Conservation (phyloP, 495 filamentous ascomycete species). For the Coniosporium apollinis region DNA sequence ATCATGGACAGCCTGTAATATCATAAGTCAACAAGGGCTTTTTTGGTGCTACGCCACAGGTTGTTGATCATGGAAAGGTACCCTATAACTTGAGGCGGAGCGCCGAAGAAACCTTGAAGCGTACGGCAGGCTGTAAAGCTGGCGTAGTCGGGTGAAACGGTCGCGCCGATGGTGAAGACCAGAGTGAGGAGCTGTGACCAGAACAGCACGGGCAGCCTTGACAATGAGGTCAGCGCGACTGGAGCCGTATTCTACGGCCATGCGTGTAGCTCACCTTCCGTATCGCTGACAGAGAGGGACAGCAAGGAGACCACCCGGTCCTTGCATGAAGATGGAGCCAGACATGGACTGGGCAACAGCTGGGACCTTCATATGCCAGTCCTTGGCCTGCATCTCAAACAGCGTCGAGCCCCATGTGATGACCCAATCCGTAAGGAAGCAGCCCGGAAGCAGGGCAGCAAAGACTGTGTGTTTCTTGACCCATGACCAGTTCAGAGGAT, state of each 20-base stretch:
- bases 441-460: conserved; percentile 2
- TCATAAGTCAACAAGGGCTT: too few species aligned
- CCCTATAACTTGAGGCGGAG: conserved; percentile 32
- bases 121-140: conserved; percentile 33
- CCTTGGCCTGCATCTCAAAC: conserved; percentile 30
- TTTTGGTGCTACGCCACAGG: too few species aligned
- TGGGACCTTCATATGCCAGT: conserved; percentile 29
- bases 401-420: conserved; percentile 36
- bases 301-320: conserved; percentile 34
- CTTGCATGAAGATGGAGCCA: conserved; percentile 35
- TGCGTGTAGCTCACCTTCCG: conserved; percentile 23
- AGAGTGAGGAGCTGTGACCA: conserved; percentile 34
- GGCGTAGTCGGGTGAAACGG: conserved; percentile 27
- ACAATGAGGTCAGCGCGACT: neutral
- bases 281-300: conserved; percentile 33
- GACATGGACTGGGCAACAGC: conserved; percentile 31
- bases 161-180: conserved; percentile 31
- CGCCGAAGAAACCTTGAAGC: conserved; percentile 35
- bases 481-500: conserved; percentile 17
- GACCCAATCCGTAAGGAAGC: conserved; percentile 22
- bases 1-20: conserved; percentile 28
- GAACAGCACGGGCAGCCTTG: conserved; percentile 30
- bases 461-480: conserved; percentile 13
- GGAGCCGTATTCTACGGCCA: neutral
- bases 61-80: too few species aligned